A percentile compares a stretch with the other conserved stretches of the same genome.
Conservation (phyloP, 75 land plant genomes). For the Picea sitchensis region DNA sequence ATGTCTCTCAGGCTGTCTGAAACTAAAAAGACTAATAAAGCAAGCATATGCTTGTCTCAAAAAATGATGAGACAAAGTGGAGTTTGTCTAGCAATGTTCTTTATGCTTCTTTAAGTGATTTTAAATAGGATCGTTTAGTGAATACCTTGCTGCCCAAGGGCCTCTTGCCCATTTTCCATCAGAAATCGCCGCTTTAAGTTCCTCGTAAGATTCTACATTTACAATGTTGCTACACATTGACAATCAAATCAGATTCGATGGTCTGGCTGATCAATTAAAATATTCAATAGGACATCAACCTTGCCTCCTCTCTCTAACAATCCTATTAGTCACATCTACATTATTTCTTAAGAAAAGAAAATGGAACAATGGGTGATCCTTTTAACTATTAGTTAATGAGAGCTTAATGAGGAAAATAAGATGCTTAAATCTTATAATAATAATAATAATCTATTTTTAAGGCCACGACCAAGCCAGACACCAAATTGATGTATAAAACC, state of each 20-base stretch:
- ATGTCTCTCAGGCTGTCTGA: neutral
- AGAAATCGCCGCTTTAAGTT: constrained; percentile 72
- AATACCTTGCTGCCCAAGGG: constrained; percentile 92
- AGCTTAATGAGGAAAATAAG: neutral
- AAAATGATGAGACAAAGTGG: neutral
- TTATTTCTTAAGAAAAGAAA: neutral
- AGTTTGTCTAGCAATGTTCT: neutral
- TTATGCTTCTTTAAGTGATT: neutral
- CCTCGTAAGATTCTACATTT: constrained; percentile 86
- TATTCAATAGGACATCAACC: neutral
- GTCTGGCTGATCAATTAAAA: neutral
- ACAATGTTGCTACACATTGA: constrained; percentile 75
- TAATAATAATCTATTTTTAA: too few species aligned
- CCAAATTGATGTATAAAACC: too few species aligned
- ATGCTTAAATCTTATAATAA: neutral
- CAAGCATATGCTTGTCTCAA: neutral
- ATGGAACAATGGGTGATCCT: neutral
- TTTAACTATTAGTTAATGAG: neutral
- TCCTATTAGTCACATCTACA: neutral
- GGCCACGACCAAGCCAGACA: too few species aligned
- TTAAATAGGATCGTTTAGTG: neutral
- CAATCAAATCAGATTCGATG: neutral
- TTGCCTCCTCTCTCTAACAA: neutral
- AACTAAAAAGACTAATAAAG: constrained; percentile 1
- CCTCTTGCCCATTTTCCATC: constrained; percentile 99